These are phyloP conservation scores for Oryza brachyantha DNA, from an alignment of 176 grass and related monocot genomes.

Conservation along the genomic window DNA sequence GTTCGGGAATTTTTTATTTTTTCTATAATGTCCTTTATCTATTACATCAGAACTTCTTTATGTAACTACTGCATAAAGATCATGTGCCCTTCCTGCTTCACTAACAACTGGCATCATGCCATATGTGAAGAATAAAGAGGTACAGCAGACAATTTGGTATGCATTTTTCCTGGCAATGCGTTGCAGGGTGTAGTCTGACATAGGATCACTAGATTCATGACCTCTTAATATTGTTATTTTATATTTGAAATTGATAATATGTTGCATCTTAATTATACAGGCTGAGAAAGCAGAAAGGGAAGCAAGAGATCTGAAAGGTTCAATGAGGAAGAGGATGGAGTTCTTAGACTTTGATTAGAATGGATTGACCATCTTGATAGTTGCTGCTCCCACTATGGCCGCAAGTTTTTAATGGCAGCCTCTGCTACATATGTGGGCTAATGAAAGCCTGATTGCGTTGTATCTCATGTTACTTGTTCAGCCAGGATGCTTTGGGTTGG, in stretches of 20 bases:
- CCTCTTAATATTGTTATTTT: background rate
- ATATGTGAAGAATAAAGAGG: background rate
- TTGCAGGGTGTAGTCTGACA: background rate
- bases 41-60: background rate
- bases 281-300: slow-evolving; percentile 91
- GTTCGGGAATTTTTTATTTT: background rate
- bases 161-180: background rate
- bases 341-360: slow-evolving; percentile 90
- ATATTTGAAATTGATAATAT: background rate
- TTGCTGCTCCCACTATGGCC: slow-evolving; percentile 27
- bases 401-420: slow-evolving; percentile 47
- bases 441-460: slow-evolving; percentile 22
- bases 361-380: slow-evolving; percentile 2
- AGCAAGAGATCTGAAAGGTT: slow-evolving; percentile 87
- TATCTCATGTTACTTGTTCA: slow-evolving; percentile 13
- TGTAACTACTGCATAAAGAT: background rate
- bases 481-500: slow-evolving; percentile 8
- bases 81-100: background rate
- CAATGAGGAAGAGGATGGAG: slow-evolving; percentile 98
- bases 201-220: background rate
- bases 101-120: background rate
- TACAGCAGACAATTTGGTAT: background rate
- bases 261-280: slow-evolving; percentile 23
- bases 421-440: slow-evolving; percentile 39
- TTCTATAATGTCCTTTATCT: background rate